A percentile compares a stretch with the other conserved stretches of the same genome.
Evolutionary conservation across 2,329 filamentous ascomycete species (phyloP).

Genomic region (Sodiomyces alkalinus): DNA sequence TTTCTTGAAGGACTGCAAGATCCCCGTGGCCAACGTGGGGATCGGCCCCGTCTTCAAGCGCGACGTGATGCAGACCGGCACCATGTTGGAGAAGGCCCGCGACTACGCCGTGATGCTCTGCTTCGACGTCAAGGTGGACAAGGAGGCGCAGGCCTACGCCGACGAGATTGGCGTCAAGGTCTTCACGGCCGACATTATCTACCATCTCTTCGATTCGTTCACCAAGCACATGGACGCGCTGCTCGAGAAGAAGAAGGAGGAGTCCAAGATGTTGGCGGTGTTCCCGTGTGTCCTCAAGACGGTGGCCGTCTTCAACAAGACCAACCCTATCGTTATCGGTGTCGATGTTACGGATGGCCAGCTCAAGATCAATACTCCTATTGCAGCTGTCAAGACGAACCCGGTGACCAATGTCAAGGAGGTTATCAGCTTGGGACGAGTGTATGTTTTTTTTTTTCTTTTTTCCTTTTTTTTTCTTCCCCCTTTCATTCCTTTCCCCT

Average conservation of each 20-base stretch:
- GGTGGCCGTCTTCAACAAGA: slow-evolving; percentile 98
- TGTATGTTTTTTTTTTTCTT: slow-evolving; percentile 45
- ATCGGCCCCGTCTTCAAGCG: slow-evolving; percentile 97
- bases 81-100: slow-evolving; percentile 90
- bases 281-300: slow-evolving; percentile 88
- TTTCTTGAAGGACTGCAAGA: slow-evolving; percentile 91
- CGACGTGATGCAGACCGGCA: slow-evolving; percentile 87
- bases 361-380: slow-evolving; percentile 74
- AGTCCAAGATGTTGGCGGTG: slow-evolving; percentile 86
- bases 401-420: slow-evolving; percentile 68
- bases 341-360: slow-evolving; percentile 90
- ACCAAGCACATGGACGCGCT: slow-evolving; percentile 86
- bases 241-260: slow-evolving; percentile 85
- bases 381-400: slow-evolving; percentile 75
- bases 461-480: background rate
- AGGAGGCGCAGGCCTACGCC: slow-evolving; percentile 80
- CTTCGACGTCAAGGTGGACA: slow-evolving; percentile 99
- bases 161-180: slow-evolving; percentile 94
- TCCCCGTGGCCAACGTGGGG: slow-evolving; percentile 91
- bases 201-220: slow-evolving; percentile 94
- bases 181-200: slow-evolving; percentile 98
- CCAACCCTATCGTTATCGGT: slow-evolving; percentile 83
- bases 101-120: slow-evolving; percentile 99
- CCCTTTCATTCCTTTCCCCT: background rate
- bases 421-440: slow-evolving; percentile 72